Percentiles rank a stretch among this genome's conserved stretches.
Conservation (phyloP, 148 eudicot species). For the Silene uniflora region DNA sequence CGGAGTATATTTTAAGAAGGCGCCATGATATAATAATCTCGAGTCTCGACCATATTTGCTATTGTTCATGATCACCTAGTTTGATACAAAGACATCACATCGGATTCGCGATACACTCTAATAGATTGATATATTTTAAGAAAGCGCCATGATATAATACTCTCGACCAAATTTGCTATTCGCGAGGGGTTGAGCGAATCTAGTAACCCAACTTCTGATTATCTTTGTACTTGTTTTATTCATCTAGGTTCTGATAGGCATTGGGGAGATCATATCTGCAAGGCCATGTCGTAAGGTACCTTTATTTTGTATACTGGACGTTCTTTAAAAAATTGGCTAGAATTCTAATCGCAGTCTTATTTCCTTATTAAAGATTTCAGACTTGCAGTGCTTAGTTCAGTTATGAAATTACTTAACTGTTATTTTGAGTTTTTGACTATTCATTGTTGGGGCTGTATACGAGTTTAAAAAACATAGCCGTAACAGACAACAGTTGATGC, state of each 20-base stretch:
- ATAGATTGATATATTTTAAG: too few species aligned
- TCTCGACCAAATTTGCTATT: too few species aligned
- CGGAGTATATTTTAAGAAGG: too few species aligned
- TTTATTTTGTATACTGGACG: background rate
- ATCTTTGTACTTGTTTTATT: constrained; percentile 11
- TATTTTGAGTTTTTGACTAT: background rate
- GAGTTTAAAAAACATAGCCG: background rate
- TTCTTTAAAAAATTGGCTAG: background rate
- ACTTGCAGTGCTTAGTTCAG: constrained; percentile 5
- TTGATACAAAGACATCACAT: background rate
- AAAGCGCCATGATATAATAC: too few species aligned
- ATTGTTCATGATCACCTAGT: background rate
- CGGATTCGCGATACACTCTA: background rate
- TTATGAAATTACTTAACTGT: background rate
- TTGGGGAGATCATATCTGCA: constrained; percentile 83
- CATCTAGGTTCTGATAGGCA: constrained; percentile 72
- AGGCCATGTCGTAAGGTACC: constrained; percentile 83
- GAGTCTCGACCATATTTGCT: too few species aligned
- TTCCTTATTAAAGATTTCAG: background rate
- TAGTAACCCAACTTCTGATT: background rate
- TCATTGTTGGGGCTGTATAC: background rate
- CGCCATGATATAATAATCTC: too few species aligned
- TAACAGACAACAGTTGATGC: background rate
- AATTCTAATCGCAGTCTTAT: background rate
- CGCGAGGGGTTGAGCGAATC: background rate